Evolutionary conservation across 352 stramenopile species (phyloP), one percentile per base, ranked within the genome.

Genomic region (Globisporangium nagaii): DNA sequence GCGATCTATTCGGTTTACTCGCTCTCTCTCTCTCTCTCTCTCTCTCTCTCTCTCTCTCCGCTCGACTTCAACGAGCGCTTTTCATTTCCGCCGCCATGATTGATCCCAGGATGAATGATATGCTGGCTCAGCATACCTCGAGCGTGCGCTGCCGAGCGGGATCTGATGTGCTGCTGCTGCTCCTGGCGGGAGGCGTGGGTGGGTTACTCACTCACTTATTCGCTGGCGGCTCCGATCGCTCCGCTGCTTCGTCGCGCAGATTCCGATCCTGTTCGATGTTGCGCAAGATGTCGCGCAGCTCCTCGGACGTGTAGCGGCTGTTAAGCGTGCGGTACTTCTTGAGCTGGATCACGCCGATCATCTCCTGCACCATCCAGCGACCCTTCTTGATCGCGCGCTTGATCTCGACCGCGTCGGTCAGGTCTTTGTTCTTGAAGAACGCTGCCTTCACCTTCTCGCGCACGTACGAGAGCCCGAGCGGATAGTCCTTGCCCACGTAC

Each of bases 321-420:
- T 97, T 97, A 64, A 99, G 84, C 43, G 92, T 86, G 48, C 96
- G 79, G 68, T 98, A 98, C 65, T 98, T 99, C 62, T 98, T 98
- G 27, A 99, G 73, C 75, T 98, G 86, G 65, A 98, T 98, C 15
- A 98, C 88, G n/a, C 85, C 96, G 45, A 97, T 81, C 78, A 99
- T 95, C 69, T 99, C 96, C 41, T 90, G 70, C 37, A 98, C 86
- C 79, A 96, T 96, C 71, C 91, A 98, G 61, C 96, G 68, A 13
- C 96, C 96, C 41, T 79, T 84, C 42, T 85, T 86, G 34, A 98
- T 88, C n/a, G 93, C 91, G 93, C 47, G 98, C 72, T 63, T 63
- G 32, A 57, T 39, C 34, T 63, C 47, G 19, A 53, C 55, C 13
- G 87, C 63, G 48, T 90, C 77, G 17, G 48, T 60, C 35, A 97